A percentile compares a stretch with the other conserved stretches of the same genome.
phyloP scores from a whole-genome alignment of 768 basidiomycete genomes.

The Podaxis sp. region DNA sequence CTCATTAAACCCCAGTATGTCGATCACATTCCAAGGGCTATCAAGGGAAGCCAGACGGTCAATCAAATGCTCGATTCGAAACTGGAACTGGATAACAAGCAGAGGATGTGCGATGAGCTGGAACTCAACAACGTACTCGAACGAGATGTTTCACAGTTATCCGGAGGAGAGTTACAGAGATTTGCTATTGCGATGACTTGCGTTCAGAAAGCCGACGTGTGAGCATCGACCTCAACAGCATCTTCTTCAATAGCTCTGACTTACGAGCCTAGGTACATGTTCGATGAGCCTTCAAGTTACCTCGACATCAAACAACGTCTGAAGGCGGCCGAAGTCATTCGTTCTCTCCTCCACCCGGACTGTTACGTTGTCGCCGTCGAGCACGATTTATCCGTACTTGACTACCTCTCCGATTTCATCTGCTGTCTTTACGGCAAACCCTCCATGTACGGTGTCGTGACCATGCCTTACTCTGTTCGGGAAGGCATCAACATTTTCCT shows the following conservation, averaged over 20 bases:
- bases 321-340: conserved; percentile 93
- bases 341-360: conserved; percentile 74
- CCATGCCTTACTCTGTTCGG: conserved; percentile 96
- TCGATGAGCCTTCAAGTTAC: conserved; percentile 98
- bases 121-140: conserved; percentile 86
- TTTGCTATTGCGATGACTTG: conserved; percentile 99
- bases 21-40: conserved; percentile 95
- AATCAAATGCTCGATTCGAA: conserved; percentile 91
- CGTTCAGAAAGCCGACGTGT: conserved; percentile 95
- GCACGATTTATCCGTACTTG: conserved; percentile 97
- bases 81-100: conserved; percentile 85
- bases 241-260: not conserved
- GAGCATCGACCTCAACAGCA: conserved; percentile 31
- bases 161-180: conserved; percentile 96
- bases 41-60: conserved; percentile 89
- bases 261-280: conserved; percentile 77
- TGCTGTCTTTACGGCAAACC: conserved; percentile 98
- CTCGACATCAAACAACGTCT: conserved; percentile 95
- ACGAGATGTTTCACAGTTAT: conserved; percentile 82
- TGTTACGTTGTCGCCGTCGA: conserved; percentile 98
- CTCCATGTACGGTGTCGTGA: conserved; percentile 97
- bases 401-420: conserved; percentile 98
- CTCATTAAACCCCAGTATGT: conserved; percentile 99
- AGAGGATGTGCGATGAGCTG: conserved; percentile 80
- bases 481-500: conserved; percentile 99